A percentile compares a stretch with the other conserved stretches of the same genome.
Evolutionary conservation across 306 rosid species (phyloP).

Genomic region (Corylus heterophylla): DNA sequence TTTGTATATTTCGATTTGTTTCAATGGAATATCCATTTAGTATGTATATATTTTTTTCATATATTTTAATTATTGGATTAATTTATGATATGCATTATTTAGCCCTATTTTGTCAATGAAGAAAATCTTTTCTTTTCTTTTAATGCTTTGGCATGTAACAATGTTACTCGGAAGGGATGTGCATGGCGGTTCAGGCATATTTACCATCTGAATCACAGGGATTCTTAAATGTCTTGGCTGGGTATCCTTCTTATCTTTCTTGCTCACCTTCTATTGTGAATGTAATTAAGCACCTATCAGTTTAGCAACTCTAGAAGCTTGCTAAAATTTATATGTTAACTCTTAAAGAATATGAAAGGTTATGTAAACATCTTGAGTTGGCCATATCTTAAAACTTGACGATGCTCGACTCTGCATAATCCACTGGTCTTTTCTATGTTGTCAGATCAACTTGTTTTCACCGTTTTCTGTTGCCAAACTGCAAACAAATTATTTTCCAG

Average conservation of each 20-base stretch:
- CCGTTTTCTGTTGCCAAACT: neutral
- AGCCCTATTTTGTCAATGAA: neutral
- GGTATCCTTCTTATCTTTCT: slow-evolving; percentile 44
- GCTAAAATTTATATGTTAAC: neutral
- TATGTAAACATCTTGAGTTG: neutral
- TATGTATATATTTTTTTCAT: neutral
- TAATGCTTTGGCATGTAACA: slow-evolving; percentile 19
- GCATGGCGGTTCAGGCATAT: slow-evolving; percentile 93
- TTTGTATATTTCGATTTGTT: neutral
- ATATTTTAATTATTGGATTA: neutral
- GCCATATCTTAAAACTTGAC: neutral
- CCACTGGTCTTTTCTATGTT: neutral
- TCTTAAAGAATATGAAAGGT: neutral
- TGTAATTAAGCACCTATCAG: neutral
- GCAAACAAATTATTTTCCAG: neutral
- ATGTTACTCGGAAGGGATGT: slow-evolving; percentile 70
- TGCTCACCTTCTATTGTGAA: neutral
- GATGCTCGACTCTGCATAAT: neutral
- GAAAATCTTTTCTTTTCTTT: neutral
- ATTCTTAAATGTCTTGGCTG: slow-evolving; percentile 71
- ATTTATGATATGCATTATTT: neutral
- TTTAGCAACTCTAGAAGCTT: slow-evolving; percentile 4
- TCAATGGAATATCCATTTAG: neutral
- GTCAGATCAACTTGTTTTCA: neutral
- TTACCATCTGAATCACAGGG: slow-evolving; percentile 71